Percentiles rank a stretch among this genome's conserved stretches.
Conservation (phyloP, 768 basidiomycete species). For the Kwoniella pini region DNA sequence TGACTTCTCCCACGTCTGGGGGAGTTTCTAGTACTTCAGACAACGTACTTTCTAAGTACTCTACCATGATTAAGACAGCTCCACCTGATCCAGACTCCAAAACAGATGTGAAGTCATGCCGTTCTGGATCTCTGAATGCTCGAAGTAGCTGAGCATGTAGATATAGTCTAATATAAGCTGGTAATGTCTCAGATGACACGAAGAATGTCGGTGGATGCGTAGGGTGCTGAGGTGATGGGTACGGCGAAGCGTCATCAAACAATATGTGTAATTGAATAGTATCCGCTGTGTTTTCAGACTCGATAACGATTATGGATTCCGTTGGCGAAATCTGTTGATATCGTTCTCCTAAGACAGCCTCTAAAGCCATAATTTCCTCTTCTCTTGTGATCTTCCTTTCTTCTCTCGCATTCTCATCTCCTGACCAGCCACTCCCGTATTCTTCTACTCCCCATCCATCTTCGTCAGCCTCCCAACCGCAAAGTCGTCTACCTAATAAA, state of each 20-base stretch:
- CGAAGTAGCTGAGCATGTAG: slow-evolving; percentile 69
- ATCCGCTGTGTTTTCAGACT: slow-evolving; percentile 23
- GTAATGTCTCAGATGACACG: slow-evolving; percentile 66
- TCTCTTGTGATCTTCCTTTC: slow-evolving; percentile 42
- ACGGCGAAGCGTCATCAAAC: slow-evolving; percentile 59
- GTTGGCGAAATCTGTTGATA: slow-evolving; percentile 31
- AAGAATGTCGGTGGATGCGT: slow-evolving; percentile 68
- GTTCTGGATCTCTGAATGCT: slow-evolving; percentile 60
- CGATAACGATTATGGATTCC: slow-evolving; percentile 44
- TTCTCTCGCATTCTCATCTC: slow-evolving; percentile 32
- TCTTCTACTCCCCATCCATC: slow-evolving; percentile 51
- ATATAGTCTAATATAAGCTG: slow-evolving; percentile 81
- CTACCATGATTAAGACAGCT: slow-evolving; percentile 65
- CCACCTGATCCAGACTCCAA: slow-evolving; percentile 68
- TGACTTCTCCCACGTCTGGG: slow-evolving; percentile 70
- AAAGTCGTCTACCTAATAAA: slow-evolving; percentile 56
- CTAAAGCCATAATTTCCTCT: slow-evolving; percentile 55
- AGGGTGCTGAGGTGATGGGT: slow-evolving; percentile 58
- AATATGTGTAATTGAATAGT: slow-evolving; percentile 67
- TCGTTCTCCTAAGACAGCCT: slow-evolving; percentile 53
- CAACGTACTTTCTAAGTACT: slow-evolving; percentile 72
- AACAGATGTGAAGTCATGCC: slow-evolving; percentile 57
- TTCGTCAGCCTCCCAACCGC: slow-evolving; percentile 47
- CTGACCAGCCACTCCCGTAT: slow-evolving; percentile 31
- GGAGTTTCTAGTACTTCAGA: slow-evolving; percentile 64